phyloP scores from a whole-genome alignment of 2,329 filamentous ascomycete genomes.

The Clarireedia hainanense region DNA sequence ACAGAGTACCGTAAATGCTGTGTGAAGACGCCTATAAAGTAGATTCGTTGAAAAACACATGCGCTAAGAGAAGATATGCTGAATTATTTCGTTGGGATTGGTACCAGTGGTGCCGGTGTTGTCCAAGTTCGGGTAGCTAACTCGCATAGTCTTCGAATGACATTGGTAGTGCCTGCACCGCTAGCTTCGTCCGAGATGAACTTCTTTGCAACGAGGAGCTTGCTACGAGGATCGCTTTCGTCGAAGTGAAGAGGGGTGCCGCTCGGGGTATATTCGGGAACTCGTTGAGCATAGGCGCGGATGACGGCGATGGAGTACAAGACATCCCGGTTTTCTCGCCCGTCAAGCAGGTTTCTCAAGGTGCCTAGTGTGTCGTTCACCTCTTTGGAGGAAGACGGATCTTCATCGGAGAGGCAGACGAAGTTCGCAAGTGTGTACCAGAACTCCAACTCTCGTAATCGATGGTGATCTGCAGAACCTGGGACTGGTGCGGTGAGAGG shows the following conservation, averaged over 20 bases:
- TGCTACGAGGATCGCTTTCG: slow-evolving; percentile 59
- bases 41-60: slow-evolving; percentile 2
- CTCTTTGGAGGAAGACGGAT: slow-evolving; percentile 45
- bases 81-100: slow-evolving; percentile 4
- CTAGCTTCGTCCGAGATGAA: slow-evolving; percentile 60
- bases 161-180: slow-evolving; percentile 65
- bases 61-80: not conserved
- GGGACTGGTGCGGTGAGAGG: slow-evolving; percentile 46
- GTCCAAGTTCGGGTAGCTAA: slow-evolving; percentile 46
- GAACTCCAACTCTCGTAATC: slow-evolving; percentile 63
- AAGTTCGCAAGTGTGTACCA: slow-evolving; percentile 75
- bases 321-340: slow-evolving; percentile 80
- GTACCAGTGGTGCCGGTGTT: slow-evolving; percentile 7
- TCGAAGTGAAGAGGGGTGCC: slow-evolving; percentile 52
- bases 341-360: slow-evolving; percentile 65
- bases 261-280: slow-evolving; percentile 49
- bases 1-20: not conserved
- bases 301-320: slow-evolving; percentile 82
- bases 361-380: slow-evolving; percentile 58
- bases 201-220: slow-evolving; percentile 60
- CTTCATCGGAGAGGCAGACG: slow-evolving; percentile 55
- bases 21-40: slow-evolving; percentile 5
- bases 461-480: slow-evolving; percentile 43
- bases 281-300: slow-evolving; percentile 63
- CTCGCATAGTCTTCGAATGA: slow-evolving; percentile 62